phyloP scores from a whole-genome alignment of 768 basidiomycete genomes.

The Myochromella boudieri region DNA sequence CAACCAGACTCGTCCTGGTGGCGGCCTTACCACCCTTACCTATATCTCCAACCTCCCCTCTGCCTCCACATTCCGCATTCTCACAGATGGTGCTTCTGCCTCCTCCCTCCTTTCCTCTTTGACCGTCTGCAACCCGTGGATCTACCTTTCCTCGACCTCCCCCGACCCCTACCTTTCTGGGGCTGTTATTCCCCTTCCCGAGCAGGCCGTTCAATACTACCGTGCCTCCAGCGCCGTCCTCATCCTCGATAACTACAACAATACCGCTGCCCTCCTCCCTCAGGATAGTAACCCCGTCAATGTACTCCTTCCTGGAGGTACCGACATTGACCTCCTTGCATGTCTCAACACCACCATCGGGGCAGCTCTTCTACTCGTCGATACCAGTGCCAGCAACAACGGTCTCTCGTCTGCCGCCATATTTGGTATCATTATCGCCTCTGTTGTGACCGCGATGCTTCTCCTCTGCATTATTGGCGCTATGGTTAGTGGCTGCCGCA shows the following conservation, averaged over 20 bases:
- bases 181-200: constrained; percentile 25
- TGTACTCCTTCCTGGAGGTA: constrained; percentile 36
- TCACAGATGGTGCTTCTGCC: constrained; percentile 8
- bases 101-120: not conserved
- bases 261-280: constrained; percentile 43
- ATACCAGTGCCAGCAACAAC: not conserved
- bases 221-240: constrained; percentile 56
- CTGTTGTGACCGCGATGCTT: not conserved
- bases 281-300: constrained; percentile 28
- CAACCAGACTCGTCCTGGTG: constrained; percentile 12
- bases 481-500: not conserved
- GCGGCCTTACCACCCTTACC: constrained; percentile 1
- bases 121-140: not conserved
- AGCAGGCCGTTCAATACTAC: constrained; percentile 58
- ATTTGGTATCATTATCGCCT: not conserved
- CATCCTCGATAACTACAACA: constrained; percentile 59
- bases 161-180: constrained; percentile 1
- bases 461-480: not conserved
- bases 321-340: constrained; percentile 39
- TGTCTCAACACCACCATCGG: constrained; percentile 58
- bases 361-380: not conserved
- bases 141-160: constrained; percentile 1
- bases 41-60: constrained; percentile 1
- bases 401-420: not conserved
- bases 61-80: constrained; percentile 9